Conservation (phyloP, 257 asterid genomes). For the Solanum etuberosum region DNA sequence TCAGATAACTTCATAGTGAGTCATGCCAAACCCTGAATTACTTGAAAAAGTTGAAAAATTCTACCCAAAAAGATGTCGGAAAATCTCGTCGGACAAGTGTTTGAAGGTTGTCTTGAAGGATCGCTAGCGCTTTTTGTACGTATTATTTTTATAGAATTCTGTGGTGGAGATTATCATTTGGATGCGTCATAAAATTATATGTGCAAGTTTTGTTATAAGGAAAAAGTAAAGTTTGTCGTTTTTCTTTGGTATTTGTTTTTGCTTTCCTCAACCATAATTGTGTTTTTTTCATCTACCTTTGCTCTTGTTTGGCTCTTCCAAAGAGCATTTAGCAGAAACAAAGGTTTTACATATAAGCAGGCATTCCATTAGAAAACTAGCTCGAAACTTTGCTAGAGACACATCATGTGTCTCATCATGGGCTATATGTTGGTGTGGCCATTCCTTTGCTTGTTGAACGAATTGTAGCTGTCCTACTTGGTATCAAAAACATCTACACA, state of each 20-base stretch:
- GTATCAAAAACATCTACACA: neutral
- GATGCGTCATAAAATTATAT: neutral
- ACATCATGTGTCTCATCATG: neutral
- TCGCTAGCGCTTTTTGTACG: neutral
- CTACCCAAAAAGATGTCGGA: neutral
- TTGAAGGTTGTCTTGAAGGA: neutral
- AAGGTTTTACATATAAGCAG: neutral
- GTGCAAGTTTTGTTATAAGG: neutral
- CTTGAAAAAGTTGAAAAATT: neutral
- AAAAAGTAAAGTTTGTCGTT: neutral
- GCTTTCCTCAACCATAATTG: neutral
- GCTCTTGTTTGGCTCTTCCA: neutral
- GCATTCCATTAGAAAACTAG: neutral
- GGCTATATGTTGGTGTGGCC: neutral
- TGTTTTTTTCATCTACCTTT: neutral
- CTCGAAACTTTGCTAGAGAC: neutral
- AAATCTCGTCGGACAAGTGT: neutral
- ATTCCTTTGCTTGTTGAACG: neutral
- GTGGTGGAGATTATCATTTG: neutral
- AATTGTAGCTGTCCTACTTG: neutral
- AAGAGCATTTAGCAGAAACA: neutral
- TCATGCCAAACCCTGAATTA: neutral
- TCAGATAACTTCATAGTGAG: neutral
- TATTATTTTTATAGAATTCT: neutral
- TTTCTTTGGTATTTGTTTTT: neutral